Percentiles rank a stretch among this genome's conserved stretches.
phyloP scores from a whole-genome alignment of 306 rosid genomes.

The Alnus glutinosa region DNA sequence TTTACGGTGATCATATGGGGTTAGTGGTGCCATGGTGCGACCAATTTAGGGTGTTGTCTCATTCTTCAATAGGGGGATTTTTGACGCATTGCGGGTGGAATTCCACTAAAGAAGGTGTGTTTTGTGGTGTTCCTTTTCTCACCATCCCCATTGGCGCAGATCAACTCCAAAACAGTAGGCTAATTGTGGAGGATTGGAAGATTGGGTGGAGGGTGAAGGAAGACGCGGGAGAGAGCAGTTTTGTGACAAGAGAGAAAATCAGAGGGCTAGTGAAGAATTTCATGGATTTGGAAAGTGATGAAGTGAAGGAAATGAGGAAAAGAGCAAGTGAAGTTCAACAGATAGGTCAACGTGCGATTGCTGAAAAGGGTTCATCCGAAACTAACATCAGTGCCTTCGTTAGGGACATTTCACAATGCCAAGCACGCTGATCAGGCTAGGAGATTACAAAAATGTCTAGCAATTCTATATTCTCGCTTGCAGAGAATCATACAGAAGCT shows the following conservation, averaged over 20 bases:
- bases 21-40: constrained; percentile 47
- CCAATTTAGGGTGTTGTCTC: constrained; percentile 49
- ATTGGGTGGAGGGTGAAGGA: constrained; percentile 2
- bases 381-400: neutral
- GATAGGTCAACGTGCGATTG: neutral
- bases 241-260: neutral
- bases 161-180: neutral
- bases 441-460: no score
- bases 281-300: neutral
- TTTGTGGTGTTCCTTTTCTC: neutral
- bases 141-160: neutral
- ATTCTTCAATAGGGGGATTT: constrained; percentile 39
- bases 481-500: no score
- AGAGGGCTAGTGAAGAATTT: neutral
- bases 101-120: neutral
- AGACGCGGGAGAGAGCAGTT: neutral
- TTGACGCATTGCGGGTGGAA: constrained; percentile 30
- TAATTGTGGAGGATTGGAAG: constrained; percentile 4
- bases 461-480: no score
- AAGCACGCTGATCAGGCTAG: neutral
- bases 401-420: neutral
- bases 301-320: neutral
- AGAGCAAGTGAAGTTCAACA: neutral
- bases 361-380: neutral
- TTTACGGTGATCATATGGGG: constrained; percentile 21